These are phyloP conservation scores for Sonneratia caseolaris DNA, from an alignment of 345 rosid species.

Conservation along the genomic window DNA sequence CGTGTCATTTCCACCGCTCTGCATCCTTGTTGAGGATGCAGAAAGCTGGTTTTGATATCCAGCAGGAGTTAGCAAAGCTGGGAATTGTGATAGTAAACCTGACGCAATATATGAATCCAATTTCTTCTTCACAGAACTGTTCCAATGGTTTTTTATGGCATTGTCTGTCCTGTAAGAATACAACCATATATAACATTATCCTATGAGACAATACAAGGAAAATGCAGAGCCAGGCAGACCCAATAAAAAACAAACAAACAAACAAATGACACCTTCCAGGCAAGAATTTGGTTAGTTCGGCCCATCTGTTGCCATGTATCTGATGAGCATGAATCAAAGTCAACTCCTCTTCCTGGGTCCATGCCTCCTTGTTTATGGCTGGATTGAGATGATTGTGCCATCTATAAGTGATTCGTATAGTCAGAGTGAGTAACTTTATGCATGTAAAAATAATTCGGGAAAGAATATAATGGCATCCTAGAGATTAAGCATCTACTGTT, in stretches of 20 bases:
- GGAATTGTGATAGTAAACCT: conserved; percentile 77
- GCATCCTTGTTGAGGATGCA: conserved; percentile 54
- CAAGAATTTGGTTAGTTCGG: conserved; percentile 88
- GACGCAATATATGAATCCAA: conserved; percentile 83
- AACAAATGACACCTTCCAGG: conserved; percentile 66
- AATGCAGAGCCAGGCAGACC: not conserved
- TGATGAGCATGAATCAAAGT: conserved; percentile 96
- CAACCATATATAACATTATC: conserved; percentile 5
- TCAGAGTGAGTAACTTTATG: not conserved
- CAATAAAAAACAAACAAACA: not conserved
- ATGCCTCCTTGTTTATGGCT: conserved; percentile 89
- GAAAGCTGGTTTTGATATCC: conserved; percentile 42
- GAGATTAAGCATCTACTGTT: not conserved
- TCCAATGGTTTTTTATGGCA: conserved; percentile 98
- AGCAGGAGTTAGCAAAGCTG: conserved; percentile 42
- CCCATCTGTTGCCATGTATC: conserved; percentile 96
- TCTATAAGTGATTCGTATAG: conserved; percentile 26
- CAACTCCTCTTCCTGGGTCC: conserved; percentile 99
- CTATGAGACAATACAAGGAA: not conserved
- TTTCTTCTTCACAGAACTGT: conserved; percentile 99
- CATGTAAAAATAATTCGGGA: not conserved
- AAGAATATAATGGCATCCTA: not conserved
- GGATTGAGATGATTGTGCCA: conserved; percentile 99
- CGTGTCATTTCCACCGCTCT: conserved; percentile 60
- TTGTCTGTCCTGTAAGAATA: conserved; percentile 89